Evolutionary conservation across 805 yeast genomes (phyloP), one percentile per base, ranked within the genome.

Genomic region (Candida methanosorbosa): DNA sequence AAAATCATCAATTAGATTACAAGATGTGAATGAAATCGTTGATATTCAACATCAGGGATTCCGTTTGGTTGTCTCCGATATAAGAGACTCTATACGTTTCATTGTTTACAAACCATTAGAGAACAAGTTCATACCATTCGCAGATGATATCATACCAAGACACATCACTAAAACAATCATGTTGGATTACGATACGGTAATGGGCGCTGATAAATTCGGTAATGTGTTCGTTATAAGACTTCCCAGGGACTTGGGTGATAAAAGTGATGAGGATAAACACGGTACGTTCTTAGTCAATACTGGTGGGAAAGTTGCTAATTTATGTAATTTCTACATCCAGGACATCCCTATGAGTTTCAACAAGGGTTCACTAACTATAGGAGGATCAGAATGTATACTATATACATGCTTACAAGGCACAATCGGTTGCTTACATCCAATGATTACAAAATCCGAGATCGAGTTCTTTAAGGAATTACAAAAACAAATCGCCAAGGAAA

Each of bases 181-280:
- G 42, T 57, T 92, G 5, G 97, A 92, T 52, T 71, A 75, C 41
- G 76, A 75, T 37, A 86, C 96, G 0, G 72, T 82, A 1, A 61
- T 81, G 27, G 85, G 84, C 1, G 95, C 95, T 12, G 97, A 92
- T 52, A 79, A 78, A 49, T 86, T 82, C 57, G 97, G 97, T 1
- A 84, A 81, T 45, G 31, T 87, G 0, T 77, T 80, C 56, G 70
- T 83, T 1, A 57, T 85, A 27, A 61, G 96, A 38, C 56, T 81
- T 27, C 72, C 81, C 0, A 57, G 58, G n/a, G 59, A 64, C 4
- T 61, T 66, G 0, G 68, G 78, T 0, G 56, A 60, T 29, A 51
- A 66, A 28, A 56, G 75, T 18, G 78, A 71, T 38, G 70, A 66
- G 33, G 84, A 78, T 35, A 57, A 52, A 17, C 62, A 64, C 30